phyloP scores from a whole-genome alignment of 2,329 filamentous ascomycete species.

The Fusarium sp. region DNA sequence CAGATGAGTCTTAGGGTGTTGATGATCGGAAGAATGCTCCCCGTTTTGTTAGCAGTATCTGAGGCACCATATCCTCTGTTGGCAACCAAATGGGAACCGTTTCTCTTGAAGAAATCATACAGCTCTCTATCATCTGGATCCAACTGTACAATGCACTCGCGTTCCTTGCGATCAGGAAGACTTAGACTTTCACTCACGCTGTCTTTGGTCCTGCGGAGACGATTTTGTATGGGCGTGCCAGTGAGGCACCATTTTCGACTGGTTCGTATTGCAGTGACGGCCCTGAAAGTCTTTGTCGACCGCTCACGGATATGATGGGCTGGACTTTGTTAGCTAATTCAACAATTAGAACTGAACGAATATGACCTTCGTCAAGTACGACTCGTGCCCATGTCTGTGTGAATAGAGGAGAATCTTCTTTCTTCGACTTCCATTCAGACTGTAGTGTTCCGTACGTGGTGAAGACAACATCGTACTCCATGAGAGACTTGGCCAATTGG shows the following conservation, averaged over 20 bases:
- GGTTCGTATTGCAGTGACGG: background rate
- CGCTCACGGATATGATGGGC: background rate
- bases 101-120: background rate
- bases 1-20: background rate
- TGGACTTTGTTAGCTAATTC: background rate
- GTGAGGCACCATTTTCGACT: background rate
- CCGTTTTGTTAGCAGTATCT: background rate
- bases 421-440: background rate
- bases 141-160: background rate
- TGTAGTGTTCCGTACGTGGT: background rate
- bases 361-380: background rate
- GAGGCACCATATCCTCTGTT: background rate
- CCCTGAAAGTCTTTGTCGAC: background rate
- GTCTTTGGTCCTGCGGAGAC: background rate
- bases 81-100: background rate
- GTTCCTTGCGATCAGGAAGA: background rate
- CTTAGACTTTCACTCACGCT: background rate
- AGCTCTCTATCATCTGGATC: background rate
- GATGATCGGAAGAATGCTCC: background rate
- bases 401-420: background rate
- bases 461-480: background rate
- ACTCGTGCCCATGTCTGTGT: background rate
- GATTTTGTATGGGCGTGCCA: background rate
- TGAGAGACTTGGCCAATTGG: background rate
- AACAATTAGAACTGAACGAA: accelerated